Percentiles rank a stretch among this genome's conserved stretches.
Conservation (phyloP, 2,329 filamentous ascomycete genomes). For the Xylaria sp. region DNA sequence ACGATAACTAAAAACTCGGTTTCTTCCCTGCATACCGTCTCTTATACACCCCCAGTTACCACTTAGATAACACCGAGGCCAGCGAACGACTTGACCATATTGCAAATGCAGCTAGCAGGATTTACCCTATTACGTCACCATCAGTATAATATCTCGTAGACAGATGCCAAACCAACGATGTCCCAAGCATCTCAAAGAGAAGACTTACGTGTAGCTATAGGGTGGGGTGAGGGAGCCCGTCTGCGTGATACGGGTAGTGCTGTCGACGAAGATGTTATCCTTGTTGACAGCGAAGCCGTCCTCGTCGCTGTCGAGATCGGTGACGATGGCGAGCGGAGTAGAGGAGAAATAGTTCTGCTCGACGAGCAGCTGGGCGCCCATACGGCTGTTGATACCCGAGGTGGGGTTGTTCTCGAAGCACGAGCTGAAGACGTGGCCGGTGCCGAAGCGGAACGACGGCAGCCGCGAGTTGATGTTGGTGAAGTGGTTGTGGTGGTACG, state of each 20-base stretch:
- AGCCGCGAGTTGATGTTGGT: conserved; percentile 67
- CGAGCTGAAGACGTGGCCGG: conserved; percentile 63
- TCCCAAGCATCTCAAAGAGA: neutral
- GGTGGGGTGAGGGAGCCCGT: conserved; percentile 42
- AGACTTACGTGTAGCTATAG: conserved; percentile 46
- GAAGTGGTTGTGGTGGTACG: conserved; percentile 71
- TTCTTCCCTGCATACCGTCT: too few relatives aligned
- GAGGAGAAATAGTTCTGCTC: conserved; percentile 56
- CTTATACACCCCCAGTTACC: too few relatives aligned
- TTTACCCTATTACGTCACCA: conserved; percentile 15
- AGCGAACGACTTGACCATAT: conserved; percentile 29
- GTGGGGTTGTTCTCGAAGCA: conserved; percentile 51
- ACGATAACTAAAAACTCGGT: too few relatives aligned
- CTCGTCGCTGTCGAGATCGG: conserved; percentile 51
- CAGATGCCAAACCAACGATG: neutral
- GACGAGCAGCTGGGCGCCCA: conserved; percentile 57
- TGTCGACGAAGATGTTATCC: conserved; percentile 52
- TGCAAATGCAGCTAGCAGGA: conserved; percentile 32
- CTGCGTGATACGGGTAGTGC: conserved; percentile 43
- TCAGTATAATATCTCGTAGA: neutral
- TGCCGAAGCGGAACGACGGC: conserved; percentile 70
- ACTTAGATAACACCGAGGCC: conserved; percentile 17
- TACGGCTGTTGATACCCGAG: conserved; percentile 58
- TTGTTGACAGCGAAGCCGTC: conserved; percentile 51
- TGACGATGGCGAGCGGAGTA: conserved; percentile 48